phyloP scores from a whole-genome alignment of 306 rosid species.

The Hippophae gyantsensis region DNA sequence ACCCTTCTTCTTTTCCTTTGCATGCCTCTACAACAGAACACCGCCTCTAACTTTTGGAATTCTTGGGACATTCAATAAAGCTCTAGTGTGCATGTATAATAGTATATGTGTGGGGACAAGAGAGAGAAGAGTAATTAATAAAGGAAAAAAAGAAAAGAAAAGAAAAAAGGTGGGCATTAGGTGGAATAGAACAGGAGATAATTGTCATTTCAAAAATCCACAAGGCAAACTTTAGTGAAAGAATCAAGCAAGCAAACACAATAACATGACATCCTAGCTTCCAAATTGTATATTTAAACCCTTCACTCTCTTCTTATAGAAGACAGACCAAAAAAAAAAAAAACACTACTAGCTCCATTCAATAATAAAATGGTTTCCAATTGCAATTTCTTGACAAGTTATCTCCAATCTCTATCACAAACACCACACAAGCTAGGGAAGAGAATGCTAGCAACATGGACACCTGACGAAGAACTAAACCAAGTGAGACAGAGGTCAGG shows the following conservation, averaged over 20 bases:
- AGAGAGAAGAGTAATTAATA: neutral
- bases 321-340: conserved; percentile 17
- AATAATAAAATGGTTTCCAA: conserved; percentile 23
- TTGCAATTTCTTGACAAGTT: conserved; percentile 31
- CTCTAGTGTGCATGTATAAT: conserved; percentile 1
- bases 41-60: conserved; percentile 4
- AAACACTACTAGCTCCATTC: conserved; percentile 19
- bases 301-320: conserved; percentile 19
- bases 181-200: neutral
- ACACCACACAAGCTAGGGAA: conserved; percentile 71
- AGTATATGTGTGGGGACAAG: too few species aligned
- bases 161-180: neutral
- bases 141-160: neutral
- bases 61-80: conserved; percentile 27
- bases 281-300: conserved; percentile 42
- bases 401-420: conserved; percentile 60
- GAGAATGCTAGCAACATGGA: conserved; percentile 91
- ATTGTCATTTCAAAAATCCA: conserved; percentile 11
- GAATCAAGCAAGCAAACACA: conserved; percentile 28
- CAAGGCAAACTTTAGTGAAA: conserved; percentile 20
- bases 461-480: conserved; percentile 84
- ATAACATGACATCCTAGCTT: conserved; percentile 3
- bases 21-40: conserved; percentile 20
- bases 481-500: conserved; percentile 85
- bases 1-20: conserved; percentile 11